phyloP scores from a whole-genome alignment of 2,329 filamentous ascomycete genomes.

The Aspergillus thermomutatus region DNA sequence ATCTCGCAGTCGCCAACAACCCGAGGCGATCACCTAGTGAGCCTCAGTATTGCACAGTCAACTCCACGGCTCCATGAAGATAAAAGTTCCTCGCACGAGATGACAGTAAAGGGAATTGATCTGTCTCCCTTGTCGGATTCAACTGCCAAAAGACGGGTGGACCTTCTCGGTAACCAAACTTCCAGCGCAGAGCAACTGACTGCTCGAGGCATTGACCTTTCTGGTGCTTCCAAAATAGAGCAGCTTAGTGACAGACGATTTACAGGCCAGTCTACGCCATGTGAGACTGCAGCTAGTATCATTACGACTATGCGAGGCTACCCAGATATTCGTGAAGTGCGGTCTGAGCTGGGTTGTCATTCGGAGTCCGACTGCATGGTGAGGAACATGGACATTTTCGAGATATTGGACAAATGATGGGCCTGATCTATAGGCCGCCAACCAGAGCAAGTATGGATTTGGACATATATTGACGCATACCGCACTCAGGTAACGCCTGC shows the following conservation, averaged over 20 bases:
- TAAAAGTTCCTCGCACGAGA: too few relatives aligned
- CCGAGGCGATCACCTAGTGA: too few relatives aligned
- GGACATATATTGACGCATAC: too few relatives aligned
- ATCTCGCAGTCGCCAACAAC: too few relatives aligned
- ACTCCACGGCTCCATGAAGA: too few relatives aligned
- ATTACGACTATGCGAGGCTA: slow-evolving; percentile 15
- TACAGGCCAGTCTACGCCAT: slow-evolving; percentile 15
- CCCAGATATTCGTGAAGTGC: slow-evolving; percentile 13
- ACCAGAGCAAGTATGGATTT: too few relatives aligned
- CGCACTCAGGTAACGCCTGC: too few relatives aligned
- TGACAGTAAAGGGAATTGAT: neutral
- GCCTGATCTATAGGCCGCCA: too few relatives aligned
- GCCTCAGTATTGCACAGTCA: too few relatives aligned
- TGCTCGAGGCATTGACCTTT: neutral
- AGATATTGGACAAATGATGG: slow-evolving; percentile 15
- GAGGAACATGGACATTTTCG: slow-evolving; percentile 18
- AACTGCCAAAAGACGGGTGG: neutral
- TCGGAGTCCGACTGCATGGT: slow-evolving; percentile 16
- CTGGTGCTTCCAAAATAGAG: slow-evolving; percentile 2
- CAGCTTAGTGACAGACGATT: slow-evolving; percentile 3
- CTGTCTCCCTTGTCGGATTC: neutral
- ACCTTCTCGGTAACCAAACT: neutral
- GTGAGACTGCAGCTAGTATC: slow-evolving; percentile 18
- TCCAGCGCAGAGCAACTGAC: neutral
- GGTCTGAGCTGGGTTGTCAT: slow-evolving; percentile 17